Conservation (phyloP, 2,329 filamentous ascomycete genomes). For the Neonectria coccinea region DNA sequence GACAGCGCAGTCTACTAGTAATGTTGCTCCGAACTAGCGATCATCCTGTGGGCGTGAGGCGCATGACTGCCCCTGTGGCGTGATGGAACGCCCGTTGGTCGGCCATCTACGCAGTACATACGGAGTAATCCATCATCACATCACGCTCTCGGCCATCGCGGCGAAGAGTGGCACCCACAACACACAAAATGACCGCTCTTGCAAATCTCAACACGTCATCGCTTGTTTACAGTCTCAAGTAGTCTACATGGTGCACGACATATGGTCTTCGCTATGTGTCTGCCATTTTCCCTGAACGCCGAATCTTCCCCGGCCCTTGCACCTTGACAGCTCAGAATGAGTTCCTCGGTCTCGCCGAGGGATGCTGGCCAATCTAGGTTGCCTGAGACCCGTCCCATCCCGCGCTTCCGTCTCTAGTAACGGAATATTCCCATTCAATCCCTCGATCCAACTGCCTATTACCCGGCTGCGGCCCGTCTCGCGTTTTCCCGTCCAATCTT, state of each 20-base stretch:
- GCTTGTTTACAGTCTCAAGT: constrained; percentile 18
- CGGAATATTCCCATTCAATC: constrained; percentile 6
- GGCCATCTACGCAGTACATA: not conserved
- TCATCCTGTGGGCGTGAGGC: not conserved
- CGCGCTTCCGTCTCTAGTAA: not conserved
- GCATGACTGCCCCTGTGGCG: constrained; percentile 7
- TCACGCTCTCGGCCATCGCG: constrained; percentile 3
- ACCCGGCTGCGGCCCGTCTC: constrained; percentile 50
- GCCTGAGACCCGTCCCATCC: constrained; percentile 5
- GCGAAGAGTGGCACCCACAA: not conserved
- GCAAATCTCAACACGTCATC: constrained; percentile 11
- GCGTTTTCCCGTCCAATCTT: constrained; percentile 58
- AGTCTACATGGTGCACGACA: constrained; percentile 29
- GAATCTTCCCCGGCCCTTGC: constrained; percentile 38
- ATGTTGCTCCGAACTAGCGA: constrained; percentile 1
- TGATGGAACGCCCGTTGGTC: constrained; percentile 19
- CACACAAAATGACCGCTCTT: not conserved
- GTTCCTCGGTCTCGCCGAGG: constrained; percentile 18
- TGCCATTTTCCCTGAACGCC: constrained; percentile 39
- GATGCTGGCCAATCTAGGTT: constrained; percentile 23
- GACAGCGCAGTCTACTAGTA: not conserved
- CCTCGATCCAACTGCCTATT: constrained; percentile 22
- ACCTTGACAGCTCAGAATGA: constrained; percentile 18
- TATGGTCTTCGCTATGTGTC: constrained; percentile 16
- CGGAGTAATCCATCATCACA: constrained; percentile 2